Evolutionary conservation across 2,329 filamentous ascomycete species (phyloP).

Genomic region (Fusarium tanahbumbuense): DNA sequence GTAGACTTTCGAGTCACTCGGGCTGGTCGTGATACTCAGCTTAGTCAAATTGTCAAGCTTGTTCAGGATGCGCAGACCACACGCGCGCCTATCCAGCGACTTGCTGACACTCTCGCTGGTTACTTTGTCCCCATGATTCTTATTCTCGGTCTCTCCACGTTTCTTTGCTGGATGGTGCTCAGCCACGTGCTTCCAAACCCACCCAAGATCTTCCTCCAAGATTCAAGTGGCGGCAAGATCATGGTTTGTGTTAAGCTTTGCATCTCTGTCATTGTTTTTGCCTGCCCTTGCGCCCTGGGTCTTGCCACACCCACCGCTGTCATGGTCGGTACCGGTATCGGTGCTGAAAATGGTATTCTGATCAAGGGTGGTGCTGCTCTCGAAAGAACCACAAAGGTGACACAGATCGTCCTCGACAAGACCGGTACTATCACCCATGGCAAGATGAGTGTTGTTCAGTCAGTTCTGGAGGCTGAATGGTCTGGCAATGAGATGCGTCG

Average conservation of each 20-base stretch:
- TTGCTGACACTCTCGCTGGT: conserved; percentile 90
- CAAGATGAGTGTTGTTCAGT: conserved; percentile 90
- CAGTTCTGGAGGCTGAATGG: conserved; percentile 76
- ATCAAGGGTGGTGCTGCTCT: conserved; percentile 95
- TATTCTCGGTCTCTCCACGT: conserved; percentile 83
- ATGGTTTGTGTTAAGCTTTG: conserved; percentile 98
- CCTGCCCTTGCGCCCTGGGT: conserved; percentile 96
- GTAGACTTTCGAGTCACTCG: conserved; percentile 93
- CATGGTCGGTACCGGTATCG: conserved; percentile 98
- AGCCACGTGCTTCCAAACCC: conserved; percentile 86
- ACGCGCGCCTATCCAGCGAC: conserved; percentile 90
- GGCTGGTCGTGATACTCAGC: conserved; percentile 92
- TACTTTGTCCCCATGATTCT: conserved; percentile 95
- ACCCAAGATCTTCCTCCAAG: conserved; percentile 86
- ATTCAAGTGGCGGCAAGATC: conserved; percentile 85
- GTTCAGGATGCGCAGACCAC: conserved; percentile 97
- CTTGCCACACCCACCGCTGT: conserved; percentile 95
- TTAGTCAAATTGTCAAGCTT: conserved; percentile 98
- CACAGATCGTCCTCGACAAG: conserved; percentile 92
- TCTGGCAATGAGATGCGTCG: conserved; percentile 73
- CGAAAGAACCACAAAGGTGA: conserved; percentile 90
- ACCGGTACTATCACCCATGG: conserved; percentile 94
- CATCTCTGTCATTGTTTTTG: conserved; percentile 98
- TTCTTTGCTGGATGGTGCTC: conserved; percentile 92
- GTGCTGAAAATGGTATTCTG: conserved; percentile 95